phyloP scores from a whole-genome alignment of 768 basidiomycete genomes.

The Myochromella boudieri region DNA sequence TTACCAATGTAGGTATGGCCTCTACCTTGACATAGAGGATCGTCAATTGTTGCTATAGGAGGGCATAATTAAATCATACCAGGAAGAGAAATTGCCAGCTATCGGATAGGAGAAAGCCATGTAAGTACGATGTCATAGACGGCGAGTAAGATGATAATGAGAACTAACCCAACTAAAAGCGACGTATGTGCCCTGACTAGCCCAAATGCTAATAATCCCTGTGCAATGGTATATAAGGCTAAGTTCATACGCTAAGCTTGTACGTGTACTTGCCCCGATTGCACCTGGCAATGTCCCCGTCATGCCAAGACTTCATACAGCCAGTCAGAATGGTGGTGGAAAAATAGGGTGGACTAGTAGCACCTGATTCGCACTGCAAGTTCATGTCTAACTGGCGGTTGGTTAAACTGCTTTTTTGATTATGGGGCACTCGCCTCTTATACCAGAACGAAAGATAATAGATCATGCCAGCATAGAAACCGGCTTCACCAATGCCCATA shows the following conservation, averaged over 20 bases:
- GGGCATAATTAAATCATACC: slow-evolving; percentile 24
- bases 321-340: background rate
- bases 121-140: slow-evolving; percentile 2
- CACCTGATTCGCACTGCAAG: slow-evolving; percentile 51
- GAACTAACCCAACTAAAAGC: slow-evolving; percentile 35
- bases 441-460: slow-evolving; percentile 65
- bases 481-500: slow-evolving; percentile 60
- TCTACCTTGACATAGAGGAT: slow-evolving; percentile 38
- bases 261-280: slow-evolving; percentile 41
- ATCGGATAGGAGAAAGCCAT: background rate
- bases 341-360: background rate
- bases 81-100: slow-evolving; percentile 64
- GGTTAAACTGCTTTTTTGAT: background rate
- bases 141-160: background rate
- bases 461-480: slow-evolving; percentile 61
- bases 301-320: slow-evolving; percentile 48
- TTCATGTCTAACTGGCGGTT: slow-evolving; percentile 35
- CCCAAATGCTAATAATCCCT: slow-evolving; percentile 58
- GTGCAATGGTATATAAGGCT: background rate
- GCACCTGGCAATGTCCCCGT: slow-evolving; percentile 57
- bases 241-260: background rate
- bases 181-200: slow-evolving; percentile 51
- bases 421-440: slow-evolving; percentile 26
- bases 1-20: slow-evolving; percentile 53
- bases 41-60: background rate